These are phyloP conservation scores for Chalaropsis ovoidea DNA, from an alignment of 2,329 filamentous ascomycete genomes.

Conservation along the genomic window DNA sequence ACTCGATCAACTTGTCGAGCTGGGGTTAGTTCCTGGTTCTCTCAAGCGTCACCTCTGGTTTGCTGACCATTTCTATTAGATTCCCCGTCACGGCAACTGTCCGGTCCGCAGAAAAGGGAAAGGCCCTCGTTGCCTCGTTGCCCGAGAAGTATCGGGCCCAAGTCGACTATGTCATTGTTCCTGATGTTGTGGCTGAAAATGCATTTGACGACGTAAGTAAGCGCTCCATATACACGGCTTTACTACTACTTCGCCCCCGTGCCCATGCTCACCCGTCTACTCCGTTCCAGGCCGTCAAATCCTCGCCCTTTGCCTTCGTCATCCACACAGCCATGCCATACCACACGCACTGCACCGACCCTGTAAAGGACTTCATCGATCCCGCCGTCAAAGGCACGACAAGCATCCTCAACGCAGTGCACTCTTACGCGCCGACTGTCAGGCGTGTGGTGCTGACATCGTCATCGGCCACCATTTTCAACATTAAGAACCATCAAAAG, in stretches of 20 bases:
- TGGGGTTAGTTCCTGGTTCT: constrained; percentile 1
- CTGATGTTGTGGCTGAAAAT: constrained; percentile 58
- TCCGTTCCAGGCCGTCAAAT: constrained; percentile 16
- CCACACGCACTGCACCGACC: constrained; percentile 52
- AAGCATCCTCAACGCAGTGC: constrained; percentile 41
- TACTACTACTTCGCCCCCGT: constrained; percentile 32
- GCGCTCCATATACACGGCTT: constrained; percentile 23
- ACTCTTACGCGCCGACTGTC: constrained; percentile 40
- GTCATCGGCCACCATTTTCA: constrained; percentile 39
- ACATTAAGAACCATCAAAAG: constrained; percentile 32
- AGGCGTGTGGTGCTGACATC: constrained; percentile 52
- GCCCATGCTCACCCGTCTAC: not conserved
- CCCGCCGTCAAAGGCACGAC: constrained; percentile 47
- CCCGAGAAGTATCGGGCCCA: constrained; percentile 26
- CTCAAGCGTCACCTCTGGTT: not conserved
- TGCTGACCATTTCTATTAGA: not conserved
- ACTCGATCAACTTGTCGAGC: constrained; percentile 38
- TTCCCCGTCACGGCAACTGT: constrained; percentile 20
- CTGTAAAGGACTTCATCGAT: constrained; percentile 41
- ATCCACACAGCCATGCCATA: constrained; percentile 68
- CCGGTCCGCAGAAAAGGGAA: constrained; percentile 36
- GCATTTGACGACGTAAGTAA: constrained; percentile 51
- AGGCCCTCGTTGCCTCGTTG: constrained; percentile 36
- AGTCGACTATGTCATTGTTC: constrained; percentile 48
- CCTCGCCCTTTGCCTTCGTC: constrained; percentile 56